Evolutionary conservation across 2,329 filamentous ascomycete genomes (phyloP).

Genomic region (Dactylellina leptospora): DNA sequence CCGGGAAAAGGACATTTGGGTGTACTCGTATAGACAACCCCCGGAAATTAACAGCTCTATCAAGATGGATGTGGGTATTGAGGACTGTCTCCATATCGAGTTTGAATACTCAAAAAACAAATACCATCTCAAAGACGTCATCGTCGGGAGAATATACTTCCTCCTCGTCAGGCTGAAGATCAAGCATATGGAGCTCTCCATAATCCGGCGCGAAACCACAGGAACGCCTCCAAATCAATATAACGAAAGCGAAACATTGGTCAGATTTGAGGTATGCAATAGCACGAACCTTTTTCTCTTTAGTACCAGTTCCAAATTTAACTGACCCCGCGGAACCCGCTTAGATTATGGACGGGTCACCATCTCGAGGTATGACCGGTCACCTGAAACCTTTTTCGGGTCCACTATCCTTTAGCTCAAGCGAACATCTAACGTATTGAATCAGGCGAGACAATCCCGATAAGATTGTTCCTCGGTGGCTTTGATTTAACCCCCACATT

Average conservation of each 20-base stretch:
- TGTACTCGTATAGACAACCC: conserved; percentile 97
- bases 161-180: conserved; percentile 96
- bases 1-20: conserved; percentile 99
- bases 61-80: conserved; percentile 99
- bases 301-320: conserved; percentile 26
- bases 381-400: conserved; percentile 45
- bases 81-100: conserved; percentile 98
- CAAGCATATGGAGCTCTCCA: conserved; percentile 99
- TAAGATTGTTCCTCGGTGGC: conserved; percentile 93
- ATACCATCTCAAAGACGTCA: conserved; percentile 98
- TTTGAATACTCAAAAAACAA: conserved; percentile 99
- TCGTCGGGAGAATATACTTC: conserved; percentile 98
- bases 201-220: conserved; percentile 95
- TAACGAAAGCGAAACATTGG: conserved; percentile 97
- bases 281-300: conserved; percentile 34
- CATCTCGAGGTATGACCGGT: conserved; percentile 76
- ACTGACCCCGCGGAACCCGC: conserved; percentile 48
- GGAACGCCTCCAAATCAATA: conserved; percentile 98
- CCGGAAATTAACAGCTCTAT: conserved; percentile 98
- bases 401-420: conserved; percentile 17
- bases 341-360: conserved; percentile 99
- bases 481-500: conserved; percentile 98
- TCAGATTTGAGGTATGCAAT: conserved; percentile 82
- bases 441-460: conserved; percentile 86
- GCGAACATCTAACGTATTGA: conserved; percentile 28